These are phyloP conservation scores for Tillandsia fasciculata DNA, from an alignment of 176 grass and related monocot species.

Conservation along the genomic window DNA sequence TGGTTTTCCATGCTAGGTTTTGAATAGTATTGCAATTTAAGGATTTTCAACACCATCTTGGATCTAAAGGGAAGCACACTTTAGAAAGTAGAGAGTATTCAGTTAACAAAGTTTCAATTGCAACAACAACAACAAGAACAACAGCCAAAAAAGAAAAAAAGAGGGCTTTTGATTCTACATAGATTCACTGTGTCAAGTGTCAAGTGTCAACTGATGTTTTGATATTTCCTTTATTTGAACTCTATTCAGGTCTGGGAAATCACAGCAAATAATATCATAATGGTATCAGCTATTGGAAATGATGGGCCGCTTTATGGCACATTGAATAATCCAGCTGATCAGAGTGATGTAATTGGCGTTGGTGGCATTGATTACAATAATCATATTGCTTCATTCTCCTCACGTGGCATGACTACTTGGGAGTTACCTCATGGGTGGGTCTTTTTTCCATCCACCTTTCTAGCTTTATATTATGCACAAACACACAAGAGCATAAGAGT, in stretches of 20 bases:
- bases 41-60: too few species aligned
- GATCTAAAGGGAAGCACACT: too few species aligned
- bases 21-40: too few species aligned
- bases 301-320: slow-evolving; percentile 97
- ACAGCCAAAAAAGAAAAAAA: neutral
- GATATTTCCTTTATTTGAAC: slow-evolving; percentile 1
- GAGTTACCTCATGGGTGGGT: slow-evolving; percentile 95
- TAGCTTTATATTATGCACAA: neutral
- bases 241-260: slow-evolving; percentile 91
- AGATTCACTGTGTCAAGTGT: neutral
- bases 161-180: neutral
- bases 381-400: slow-evolving; percentile 98
- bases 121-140: too few species aligned
- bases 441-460: slow-evolving; percentile 12
- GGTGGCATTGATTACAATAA: slow-evolving; percentile 99
- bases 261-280: slow-evolving; percentile 97
- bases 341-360: slow-evolving; percentile 91
- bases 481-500: too few species aligned
- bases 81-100: too few species aligned
- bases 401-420: slow-evolving; percentile 98
- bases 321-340: slow-evolving; percentile 95
- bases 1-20: too few species aligned
- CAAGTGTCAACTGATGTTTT: neutral
- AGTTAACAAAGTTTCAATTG: too few species aligned
- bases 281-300: slow-evolving; percentile 99